These are phyloP conservation scores for Corylus americana DNA, from an alignment of 306 rosid genomes.

Conservation along the genomic window DNA sequence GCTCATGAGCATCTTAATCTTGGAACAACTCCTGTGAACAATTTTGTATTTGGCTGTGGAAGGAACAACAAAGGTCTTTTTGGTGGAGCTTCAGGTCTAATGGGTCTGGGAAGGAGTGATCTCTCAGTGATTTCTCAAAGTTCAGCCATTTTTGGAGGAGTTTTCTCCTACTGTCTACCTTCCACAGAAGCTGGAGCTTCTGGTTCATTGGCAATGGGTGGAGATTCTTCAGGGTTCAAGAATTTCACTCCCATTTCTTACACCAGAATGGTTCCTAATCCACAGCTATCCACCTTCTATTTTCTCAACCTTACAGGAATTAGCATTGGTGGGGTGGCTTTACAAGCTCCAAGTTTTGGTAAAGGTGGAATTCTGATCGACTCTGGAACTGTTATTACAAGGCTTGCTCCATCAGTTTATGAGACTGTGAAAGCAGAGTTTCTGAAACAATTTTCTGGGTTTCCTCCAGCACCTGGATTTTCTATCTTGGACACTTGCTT, in stretches of 20 bases:
- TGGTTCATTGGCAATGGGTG: constrained; percentile 76
- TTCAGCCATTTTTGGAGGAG: constrained; percentile 59
- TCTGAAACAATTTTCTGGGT: constrained; percentile 65
- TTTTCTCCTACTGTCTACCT: constrained; percentile 88
- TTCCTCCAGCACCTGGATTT: constrained; percentile 54
- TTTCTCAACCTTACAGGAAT: constrained; percentile 71
- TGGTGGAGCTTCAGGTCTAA: constrained; percentile 77
- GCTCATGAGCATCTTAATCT: constrained; percentile 53
- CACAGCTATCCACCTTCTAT: constrained; percentile 59
- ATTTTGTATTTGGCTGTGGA: constrained; percentile 82
- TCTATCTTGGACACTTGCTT: constrained; percentile 80
- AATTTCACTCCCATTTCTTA: constrained; percentile 68
- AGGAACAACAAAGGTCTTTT: constrained; percentile 71
- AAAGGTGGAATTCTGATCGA: constrained; percentile 55
- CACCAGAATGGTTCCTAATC: constrained; percentile 65
- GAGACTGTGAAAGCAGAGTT: constrained; percentile 66
- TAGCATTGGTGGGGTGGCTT: constrained; percentile 54
- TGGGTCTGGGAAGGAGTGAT: constrained; percentile 77
- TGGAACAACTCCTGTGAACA: constrained; percentile 42
- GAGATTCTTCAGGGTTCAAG: constrained; percentile 54
- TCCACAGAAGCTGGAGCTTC: constrained; percentile 52
- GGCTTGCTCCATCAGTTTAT: constrained; percentile 69
- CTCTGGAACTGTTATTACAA: constrained; percentile 82
- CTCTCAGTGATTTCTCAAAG: constrained; percentile 76
- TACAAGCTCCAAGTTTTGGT: constrained; percentile 38